Conservation (phyloP, 2,329 filamentous ascomycete species). For the Hawksworthiomyces lignivorus region DNA sequence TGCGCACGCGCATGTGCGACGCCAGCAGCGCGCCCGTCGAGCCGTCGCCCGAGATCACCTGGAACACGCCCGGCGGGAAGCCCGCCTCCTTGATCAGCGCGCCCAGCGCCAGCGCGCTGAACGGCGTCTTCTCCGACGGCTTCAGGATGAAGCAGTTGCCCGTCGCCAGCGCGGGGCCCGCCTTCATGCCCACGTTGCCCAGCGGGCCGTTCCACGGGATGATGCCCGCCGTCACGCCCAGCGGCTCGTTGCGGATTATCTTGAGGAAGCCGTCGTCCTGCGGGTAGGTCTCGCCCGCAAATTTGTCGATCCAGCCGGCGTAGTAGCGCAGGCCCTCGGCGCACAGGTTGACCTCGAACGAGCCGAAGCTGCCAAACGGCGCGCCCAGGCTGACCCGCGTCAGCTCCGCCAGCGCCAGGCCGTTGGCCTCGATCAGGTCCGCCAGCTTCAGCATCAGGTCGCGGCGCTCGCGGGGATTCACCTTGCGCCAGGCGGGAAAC, state of each 20-base stretch:
- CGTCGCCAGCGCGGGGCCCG: slow-evolving; percentile 31
- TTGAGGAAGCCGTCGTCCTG: slow-evolving; percentile 39
- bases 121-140: slow-evolving; percentile 34
- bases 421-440: slow-evolving; percentile 31
- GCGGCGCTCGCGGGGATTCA: slow-evolving; percentile 60
- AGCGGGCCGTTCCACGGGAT: slow-evolving; percentile 32
- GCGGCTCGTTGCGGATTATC: slow-evolving; percentile 28
- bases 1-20: slow-evolving; percentile 35
- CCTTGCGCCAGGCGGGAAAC: slow-evolving; percentile 70
- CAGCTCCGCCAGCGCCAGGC: slow-evolving; percentile 27
- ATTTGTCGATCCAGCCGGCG: slow-evolving; percentile 33
- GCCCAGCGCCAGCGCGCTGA: slow-evolving; percentile 27
- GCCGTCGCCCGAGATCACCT: slow-evolving; percentile 33
- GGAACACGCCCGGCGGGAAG: slow-evolving; percentile 35
- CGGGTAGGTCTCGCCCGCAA: slow-evolving; percentile 29
- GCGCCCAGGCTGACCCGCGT: slow-evolving; percentile 30
- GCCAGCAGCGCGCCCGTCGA: slow-evolving; percentile 17
- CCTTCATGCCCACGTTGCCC: slow-evolving; percentile 29
- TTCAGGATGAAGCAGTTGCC: slow-evolving; percentile 37
- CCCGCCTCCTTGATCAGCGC: slow-evolving; percentile 31
- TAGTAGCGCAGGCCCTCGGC: slow-evolving; percentile 46
- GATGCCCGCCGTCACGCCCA: slow-evolving; percentile 24
- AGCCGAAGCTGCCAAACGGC: slow-evolving; percentile 31
- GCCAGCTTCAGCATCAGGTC: slow-evolving; percentile 37
- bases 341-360: slow-evolving; percentile 30